phyloP scores from a whole-genome alignment of 1,139 yeast genomes.

The Kluyveromyces marxianus region DNA sequence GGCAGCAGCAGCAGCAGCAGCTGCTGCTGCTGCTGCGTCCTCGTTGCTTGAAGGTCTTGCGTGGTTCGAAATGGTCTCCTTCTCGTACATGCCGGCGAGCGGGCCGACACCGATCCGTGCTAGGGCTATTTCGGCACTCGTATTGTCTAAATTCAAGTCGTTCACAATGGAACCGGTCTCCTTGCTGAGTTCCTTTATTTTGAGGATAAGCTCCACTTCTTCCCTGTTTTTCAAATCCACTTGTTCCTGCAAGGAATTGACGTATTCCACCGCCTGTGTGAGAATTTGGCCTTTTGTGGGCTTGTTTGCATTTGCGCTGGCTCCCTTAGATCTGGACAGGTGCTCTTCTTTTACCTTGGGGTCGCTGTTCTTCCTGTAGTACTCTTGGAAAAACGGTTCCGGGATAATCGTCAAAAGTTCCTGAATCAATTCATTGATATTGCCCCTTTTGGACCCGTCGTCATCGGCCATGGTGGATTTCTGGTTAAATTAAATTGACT shows the following conservation, averaged over 20 bases:
- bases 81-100: conserved; percentile 37
- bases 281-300: conserved; percentile 92
- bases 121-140: conserved; percentile 75
- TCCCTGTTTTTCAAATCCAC: conserved; percentile 72
- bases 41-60: conserved; percentile 8
- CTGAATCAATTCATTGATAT: conserved; percentile 82
- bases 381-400: conserved; percentile 42
- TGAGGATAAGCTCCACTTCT: conserved; percentile 66
- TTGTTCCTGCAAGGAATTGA: conserved; percentile 61
- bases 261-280: conserved; percentile 78
- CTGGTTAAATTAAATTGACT: too few relatives aligned
- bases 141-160: conserved; percentile 48
- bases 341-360: conserved; percentile 47
- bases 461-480: neutral
- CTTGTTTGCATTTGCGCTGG: conserved; percentile 61
- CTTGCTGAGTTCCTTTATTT: conserved; percentile 44
- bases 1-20: conserved; percentile 6
- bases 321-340: conserved; percentile 19
- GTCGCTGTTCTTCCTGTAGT: conserved; percentile 14
- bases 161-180: conserved; percentile 31
- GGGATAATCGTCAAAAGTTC: conserved; percentile 72
- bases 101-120: conserved; percentile 82
- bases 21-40: conserved; percentile 9
- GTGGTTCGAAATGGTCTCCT: neutral
- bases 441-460: conserved; percentile 59